These are phyloP conservation scores for Eremothecium coryli DNA, from an alignment of 1,139 yeast species.

Conservation along the genomic window DNA sequence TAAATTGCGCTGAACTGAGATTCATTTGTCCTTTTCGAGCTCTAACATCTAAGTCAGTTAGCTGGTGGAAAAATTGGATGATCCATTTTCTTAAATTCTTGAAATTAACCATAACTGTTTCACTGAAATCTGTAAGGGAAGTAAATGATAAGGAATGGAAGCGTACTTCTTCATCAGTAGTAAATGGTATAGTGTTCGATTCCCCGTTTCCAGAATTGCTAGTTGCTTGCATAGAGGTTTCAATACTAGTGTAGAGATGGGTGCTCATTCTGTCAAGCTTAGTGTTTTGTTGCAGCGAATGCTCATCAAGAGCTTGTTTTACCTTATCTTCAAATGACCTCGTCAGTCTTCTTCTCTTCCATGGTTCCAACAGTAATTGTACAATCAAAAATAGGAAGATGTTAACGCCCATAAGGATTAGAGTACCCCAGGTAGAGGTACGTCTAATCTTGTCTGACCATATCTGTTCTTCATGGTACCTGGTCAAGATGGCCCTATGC, in stretches of 20 bases:
- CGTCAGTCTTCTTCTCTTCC: conserved; percentile 78
- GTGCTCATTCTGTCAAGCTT: no score
- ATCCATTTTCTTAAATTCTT: background rate
- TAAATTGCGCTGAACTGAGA: background rate
- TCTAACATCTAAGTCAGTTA: background rate
- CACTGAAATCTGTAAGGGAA: background rate
- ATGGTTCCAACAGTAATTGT: conserved; percentile 85
- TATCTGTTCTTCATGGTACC: conserved; percentile 95
- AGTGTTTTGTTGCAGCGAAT: conserved; percentile 27
- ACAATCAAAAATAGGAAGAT: conserved; percentile 67
- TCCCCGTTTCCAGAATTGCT: no score
- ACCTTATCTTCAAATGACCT: conserved; percentile 78
- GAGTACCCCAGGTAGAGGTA: conserved; percentile 96
- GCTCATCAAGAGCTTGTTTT: conserved; percentile 41
- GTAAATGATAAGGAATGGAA: background rate
- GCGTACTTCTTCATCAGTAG: no score
- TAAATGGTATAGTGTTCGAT: no score
- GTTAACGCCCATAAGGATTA: conserved; percentile 82
- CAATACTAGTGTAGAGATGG: background rate
- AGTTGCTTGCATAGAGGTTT: no score
- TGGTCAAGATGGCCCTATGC: conserved; percentile 67
- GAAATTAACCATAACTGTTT: background rate
- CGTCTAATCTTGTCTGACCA: conserved; percentile 96
- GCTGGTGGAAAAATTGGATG: background rate
- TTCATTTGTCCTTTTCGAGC: background rate